A percentile compares a stretch with the other conserved stretches of the same genome.
phyloP scores from a whole-genome alignment of 805 yeast species.

The Cyberlindnera bimundalis region DNA sequence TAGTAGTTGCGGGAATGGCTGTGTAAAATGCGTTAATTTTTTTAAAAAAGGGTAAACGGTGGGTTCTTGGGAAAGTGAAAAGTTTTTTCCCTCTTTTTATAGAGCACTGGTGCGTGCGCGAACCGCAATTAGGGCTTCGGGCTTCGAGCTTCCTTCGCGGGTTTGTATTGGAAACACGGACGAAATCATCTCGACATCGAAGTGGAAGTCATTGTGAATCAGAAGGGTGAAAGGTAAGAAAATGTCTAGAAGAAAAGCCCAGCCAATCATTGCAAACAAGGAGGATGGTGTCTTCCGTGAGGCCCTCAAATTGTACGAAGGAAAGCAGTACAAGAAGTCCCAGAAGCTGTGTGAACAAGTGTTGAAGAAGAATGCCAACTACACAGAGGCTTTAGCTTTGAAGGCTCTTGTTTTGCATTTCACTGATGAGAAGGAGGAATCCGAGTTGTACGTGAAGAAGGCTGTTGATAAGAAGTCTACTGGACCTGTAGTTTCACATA shows the following conservation, averaged over 20 bases:
- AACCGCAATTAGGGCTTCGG: too few species aligned
- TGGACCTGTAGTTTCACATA: conserved; percentile 76
- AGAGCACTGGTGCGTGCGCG: too few species aligned
- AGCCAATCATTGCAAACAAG: conserved; percentile 38
- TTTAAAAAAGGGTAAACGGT: conserved; percentile 13
- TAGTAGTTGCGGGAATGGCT: conserved; percentile 55
- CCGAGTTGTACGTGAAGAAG: conserved; percentile 53
- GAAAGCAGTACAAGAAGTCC: conserved; percentile 83
- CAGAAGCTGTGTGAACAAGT: conserved; percentile 70
- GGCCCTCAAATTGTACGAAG: conserved; percentile 79
- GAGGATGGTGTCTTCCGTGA: conserved; percentile 76
- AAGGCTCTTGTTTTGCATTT: conserved; percentile 71
- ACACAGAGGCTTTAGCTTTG: conserved; percentile 78
- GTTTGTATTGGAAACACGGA: too few species aligned
- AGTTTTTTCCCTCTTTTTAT: conserved; percentile 3
- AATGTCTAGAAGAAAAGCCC: conserved; percentile 26
- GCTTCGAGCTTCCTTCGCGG: too few species aligned
- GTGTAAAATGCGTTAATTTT: conserved; percentile 53
- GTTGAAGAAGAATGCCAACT: conserved; percentile 69
- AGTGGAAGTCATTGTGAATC: too few species aligned
- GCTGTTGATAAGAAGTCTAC: conserved; percentile 58
- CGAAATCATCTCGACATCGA: too few species aligned
- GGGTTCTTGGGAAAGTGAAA: conserved; percentile 3
- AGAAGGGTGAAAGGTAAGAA: too few species aligned
- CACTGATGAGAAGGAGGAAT: conserved; percentile 59